Base-by-base conservation (phyloP, 2,329 filamentous ascomycete genomes). In the Fusarium solani-melongenae region DNA sequence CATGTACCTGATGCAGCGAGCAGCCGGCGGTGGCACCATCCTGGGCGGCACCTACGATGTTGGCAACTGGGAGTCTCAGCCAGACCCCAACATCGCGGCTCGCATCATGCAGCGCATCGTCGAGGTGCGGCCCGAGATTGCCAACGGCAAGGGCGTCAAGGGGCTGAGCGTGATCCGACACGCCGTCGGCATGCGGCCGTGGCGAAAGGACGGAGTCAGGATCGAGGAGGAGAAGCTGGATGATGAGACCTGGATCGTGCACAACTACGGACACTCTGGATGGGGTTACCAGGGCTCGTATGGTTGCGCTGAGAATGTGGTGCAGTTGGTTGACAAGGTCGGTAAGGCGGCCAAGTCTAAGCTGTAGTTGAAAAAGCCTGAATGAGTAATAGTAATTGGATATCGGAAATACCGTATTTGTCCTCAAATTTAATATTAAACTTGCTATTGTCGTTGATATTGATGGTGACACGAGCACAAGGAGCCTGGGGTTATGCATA, bases 11-110 rank as follows among this genome's bases (percentile, higher is more conserved):
- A 98, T 98, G 95, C 91, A 91, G 77, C 89, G 95, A 31, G 93
- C 95, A 1, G 88, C 87, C 0, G 89, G 89, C n/a, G 95, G 95
- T 22, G 95, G 95, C 12, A 96, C 94, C 0, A 88, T 98, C 46
- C 85, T 98, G 3, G 95, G 95, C n/a, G 95, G 95, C 3, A 96
- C 92, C 55, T 93, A 97, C 77, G 92, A 95, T 80, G 90, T 92
- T 76, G 88, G 91, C 31, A 92, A 91, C 78, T 97, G 94, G 94
- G 93, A 96, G 75, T 88, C 91, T 39, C 88, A 92, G 73, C 91
- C 92, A 1, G 95, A 98, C 77, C 92, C 92, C 0, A 94, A 93
- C 79, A 86, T 94, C n/a, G 94, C 95, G 0, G 83, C 88, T 62
- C 88, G 95, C 14, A 97, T 98, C 80, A 96, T 98, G 93, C 91